Percentiles rank a stretch among this genome's conserved stretches.
These are phyloP conservation scores for Peterozyma xylosa DNA, from an alignment of 805 yeast species.

Conservation along the genomic window DNA sequence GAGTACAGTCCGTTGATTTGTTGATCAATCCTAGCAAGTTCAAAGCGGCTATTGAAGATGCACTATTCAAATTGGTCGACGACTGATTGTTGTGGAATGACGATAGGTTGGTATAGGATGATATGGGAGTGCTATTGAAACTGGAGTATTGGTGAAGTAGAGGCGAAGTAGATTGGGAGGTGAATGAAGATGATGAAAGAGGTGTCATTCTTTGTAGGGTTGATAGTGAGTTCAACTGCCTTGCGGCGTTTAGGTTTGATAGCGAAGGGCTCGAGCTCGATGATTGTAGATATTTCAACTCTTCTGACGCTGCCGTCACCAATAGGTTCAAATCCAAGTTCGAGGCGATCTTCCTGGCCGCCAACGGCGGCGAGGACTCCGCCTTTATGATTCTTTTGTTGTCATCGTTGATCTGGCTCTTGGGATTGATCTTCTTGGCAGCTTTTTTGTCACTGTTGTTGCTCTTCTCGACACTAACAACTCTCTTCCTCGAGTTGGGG, in stretches of 20 bases:
- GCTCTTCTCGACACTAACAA: neutral
- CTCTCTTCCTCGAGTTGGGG: constrained; percentile 35
- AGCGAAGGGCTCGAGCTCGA: no score
- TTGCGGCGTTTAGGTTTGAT: constrained; percentile 13
- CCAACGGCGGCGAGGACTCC: neutral
- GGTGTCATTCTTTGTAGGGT: constrained; percentile 42
- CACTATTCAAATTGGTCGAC: neutral
- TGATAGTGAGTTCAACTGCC: constrained; percentile 27
- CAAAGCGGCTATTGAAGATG: constrained; percentile 21
- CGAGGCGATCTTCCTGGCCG: constrained; percentile 7
- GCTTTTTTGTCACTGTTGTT: neutral
- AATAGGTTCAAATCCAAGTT: constrained; percentile 38
- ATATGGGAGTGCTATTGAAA: constrained; percentile 13
- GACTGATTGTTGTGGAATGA: neutral
- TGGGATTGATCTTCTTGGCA: constrained; percentile 1
- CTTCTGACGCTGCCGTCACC: constrained; percentile 51
- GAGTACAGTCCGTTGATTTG: constrained; percentile 17
- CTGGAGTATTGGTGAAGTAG: constrained; percentile 22
- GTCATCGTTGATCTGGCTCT: neutral
- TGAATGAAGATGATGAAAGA: constrained; percentile 15
- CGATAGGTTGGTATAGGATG: constrained; percentile 5
- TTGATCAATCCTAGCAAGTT: constrained; percentile 18
- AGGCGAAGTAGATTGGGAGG: constrained; percentile 11
- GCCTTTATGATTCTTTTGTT: neutral
- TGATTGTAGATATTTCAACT: constrained; percentile 26